Base-by-base conservation (phyloP, 805 yeast genomes). In the Lipomyces orientalis region DNA sequence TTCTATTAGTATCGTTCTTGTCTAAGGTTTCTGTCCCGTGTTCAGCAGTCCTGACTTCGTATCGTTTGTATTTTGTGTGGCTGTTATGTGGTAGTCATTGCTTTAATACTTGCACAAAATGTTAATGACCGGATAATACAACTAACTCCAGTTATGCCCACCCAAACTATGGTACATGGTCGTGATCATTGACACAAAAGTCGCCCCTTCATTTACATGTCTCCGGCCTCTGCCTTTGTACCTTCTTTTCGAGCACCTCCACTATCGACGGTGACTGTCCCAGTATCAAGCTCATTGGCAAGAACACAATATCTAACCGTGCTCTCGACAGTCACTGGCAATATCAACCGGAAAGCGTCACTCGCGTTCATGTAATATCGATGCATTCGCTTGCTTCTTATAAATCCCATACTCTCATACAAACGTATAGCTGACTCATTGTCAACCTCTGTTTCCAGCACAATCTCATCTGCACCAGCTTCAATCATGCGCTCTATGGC, bases 301-400 rank as follows among this genome's bases (percentile, higher is more conserved):
- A 67, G 57, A 7, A 64, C 61, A 39, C 64, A 61, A 0, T 90
- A 81, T 66, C 95, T 77, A 33, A 78, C 74, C 1, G 85, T 78
- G 46, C 90, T 81, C 65, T 82, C 86, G 31, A 86, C 87, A 2
- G 90, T 87, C 19, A 95, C 75, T 1, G 98, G 98, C 55, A 95
- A 77, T 7, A 94, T 88, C 73, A 95, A 82, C 71, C 97, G 84
- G 77, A 84, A 94, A 0, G 99, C 98, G 79, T 95, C 99, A 75
- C 90, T 97, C 71, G 94, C 90, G 77, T 93, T 94, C 74, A 94
- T 78, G 76, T 95, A 95, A 81, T 95, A 95, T 62, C 97, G 82
- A 76, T 87, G 90, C 76, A 94, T 83, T 66, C 98, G 81, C 73
- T 91, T 90, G 61, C 87, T 83, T 60, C 91, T 81, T 54, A 91